These are phyloP conservation scores for Brasilioporus rufonigricans DNA, from an alignment of 768 basidiomycete genomes.

Conservation along the genomic window DNA sequence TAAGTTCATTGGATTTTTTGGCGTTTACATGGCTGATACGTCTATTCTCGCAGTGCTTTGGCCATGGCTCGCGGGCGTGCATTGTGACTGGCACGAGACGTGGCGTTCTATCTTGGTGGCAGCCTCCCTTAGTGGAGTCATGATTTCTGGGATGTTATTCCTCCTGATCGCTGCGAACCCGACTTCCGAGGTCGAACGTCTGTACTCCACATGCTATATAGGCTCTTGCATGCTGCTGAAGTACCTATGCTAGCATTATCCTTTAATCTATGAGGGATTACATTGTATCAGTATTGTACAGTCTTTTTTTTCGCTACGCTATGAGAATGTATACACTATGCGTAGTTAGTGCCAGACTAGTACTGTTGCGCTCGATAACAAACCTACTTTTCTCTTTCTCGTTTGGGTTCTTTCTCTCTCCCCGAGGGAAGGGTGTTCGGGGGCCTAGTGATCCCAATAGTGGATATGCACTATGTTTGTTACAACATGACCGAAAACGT, in stretches of 20 bases:
- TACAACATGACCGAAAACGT: too few relatives aligned
- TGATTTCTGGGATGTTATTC: slow-evolving; percentile 25
- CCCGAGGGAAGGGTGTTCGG: too few relatives aligned
- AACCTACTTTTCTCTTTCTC: too few relatives aligned
- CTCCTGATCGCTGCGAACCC: slow-evolving; percentile 5
- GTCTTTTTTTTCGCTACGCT: slow-evolving; percentile 19
- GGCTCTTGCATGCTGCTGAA: slow-evolving; percentile 33
- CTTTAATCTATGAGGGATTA: slow-evolving; percentile 10
- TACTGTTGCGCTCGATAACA: too few relatives aligned
- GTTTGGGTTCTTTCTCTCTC: too few relatives aligned
- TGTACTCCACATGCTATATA: slow-evolving; percentile 10
- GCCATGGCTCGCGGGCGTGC: slow-evolving; percentile 37
- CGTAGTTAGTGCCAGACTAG: too few relatives aligned
- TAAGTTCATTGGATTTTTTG: slow-evolving; percentile 16
- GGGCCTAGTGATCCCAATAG: too few relatives aligned
- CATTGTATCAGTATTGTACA: slow-evolving; percentile 35
- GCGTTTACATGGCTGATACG: slow-evolving; percentile 26
- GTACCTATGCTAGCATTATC: slow-evolving; percentile 20
- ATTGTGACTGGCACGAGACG: slow-evolving; percentile 57
- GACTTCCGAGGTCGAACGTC: slow-evolving; percentile 1
- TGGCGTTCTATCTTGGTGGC: slow-evolving; percentile 61
- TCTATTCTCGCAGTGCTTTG: slow-evolving; percentile 41
- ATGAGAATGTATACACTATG: slow-evolving; percentile 20
- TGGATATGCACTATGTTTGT: too few relatives aligned
- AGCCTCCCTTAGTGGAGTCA: slow-evolving; percentile 27